Evolutionary conservation across 805 yeast species (phyloP), one percentile per base, ranked within the genome.

Genomic region (Saccharomycodes ludwigii): DNA sequence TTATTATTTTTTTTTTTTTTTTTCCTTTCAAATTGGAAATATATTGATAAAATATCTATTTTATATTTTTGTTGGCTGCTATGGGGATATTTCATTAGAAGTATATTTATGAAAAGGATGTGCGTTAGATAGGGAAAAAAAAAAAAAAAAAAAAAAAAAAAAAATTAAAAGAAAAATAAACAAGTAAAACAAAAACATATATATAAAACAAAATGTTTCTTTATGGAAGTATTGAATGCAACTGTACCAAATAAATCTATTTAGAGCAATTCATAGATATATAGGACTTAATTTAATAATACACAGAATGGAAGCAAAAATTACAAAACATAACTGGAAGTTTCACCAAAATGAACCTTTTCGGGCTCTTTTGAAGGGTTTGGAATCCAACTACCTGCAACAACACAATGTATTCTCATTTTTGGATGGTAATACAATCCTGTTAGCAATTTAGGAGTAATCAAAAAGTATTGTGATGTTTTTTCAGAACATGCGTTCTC

Each of bases 371-470:
- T 40, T 11, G 33, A 36, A 13, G 66, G 61, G 37, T 56, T 46
- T 19, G 68, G 68, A 22, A 58, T 52, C 61, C 65, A 61, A 18
- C 65, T 53, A 5, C 66, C 68, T 6, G 86, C 79, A 60, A 72
- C 67, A 26, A 88, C 85, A 59, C 94, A 82, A 51, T 82, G 93
- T 3, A 88, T 71, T 37, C 75, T 70, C 94, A 88, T 83, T 36
- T 71, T 71, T 12, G 71, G 71, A 41, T 81, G 81, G 48, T 84
- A 85, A 43, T 73, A 71, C 30, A 91, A 59, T 26, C 78, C 76
- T 0, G 91, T 76, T 39, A 88, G 61, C 36, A 88, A 61, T 54
- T 91, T 91, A 1, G 98, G 98, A 0, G 97, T 91, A 24, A 91
- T 82, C 48, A 91, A 63, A 48, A 91, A 85, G 50, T 85, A 88